Percentiles rank a stretch among this genome's conserved stretches.
Evolutionary conservation across 257 asterid genomes (phyloP).

Genomic region (Capsicum chinense): DNA sequence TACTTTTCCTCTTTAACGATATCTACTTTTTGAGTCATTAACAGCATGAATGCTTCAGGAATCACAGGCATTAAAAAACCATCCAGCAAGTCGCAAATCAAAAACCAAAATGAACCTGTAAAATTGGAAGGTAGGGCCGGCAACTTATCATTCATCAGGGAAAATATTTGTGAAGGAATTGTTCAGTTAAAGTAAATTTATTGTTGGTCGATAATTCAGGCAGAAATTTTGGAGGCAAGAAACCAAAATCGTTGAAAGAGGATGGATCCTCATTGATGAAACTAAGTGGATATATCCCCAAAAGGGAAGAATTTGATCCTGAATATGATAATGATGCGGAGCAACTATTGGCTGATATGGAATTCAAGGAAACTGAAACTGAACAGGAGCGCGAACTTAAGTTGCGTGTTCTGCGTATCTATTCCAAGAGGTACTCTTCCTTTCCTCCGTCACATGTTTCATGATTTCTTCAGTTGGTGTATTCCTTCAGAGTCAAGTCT

Average conservation of each 20-base stretch:
- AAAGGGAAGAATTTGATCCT: conserved; percentile 80
- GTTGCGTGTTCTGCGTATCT: conserved; percentile 71
- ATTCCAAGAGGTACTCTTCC: conserved; percentile 63
- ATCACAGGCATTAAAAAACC: conserved; percentile 59
- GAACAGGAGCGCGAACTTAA: conserved; percentile 78
- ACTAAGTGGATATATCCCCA: conserved; percentile 72
- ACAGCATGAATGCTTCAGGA: conserved; percentile 49
- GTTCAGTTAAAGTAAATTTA: conserved; percentile 15
- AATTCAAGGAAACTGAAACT: conserved; percentile 80
- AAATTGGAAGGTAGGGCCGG: conserved; percentile 60
- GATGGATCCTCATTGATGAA: conserved; percentile 69
- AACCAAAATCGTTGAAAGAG: conserved; percentile 55
- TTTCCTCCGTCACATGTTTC: conserved; percentile 4
- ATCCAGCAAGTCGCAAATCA: conserved; percentile 55
- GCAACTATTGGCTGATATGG: conserved; percentile 86
- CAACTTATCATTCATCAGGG: neutral
- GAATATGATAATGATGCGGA: conserved; percentile 95
- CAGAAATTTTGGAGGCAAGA: conserved; percentile 65
- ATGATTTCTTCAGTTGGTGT: neutral
- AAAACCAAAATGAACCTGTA: conserved; percentile 60
- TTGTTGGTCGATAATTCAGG: conserved; percentile 53
- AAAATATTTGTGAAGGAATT: neutral
- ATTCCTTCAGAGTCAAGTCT: conserved; percentile 21
- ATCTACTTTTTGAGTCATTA: conserved; percentile 31
- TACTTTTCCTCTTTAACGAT: neutral